phyloP scores from a whole-genome alignment of 2,329 filamentous ascomycete species.

The Lasiodiplodia theobromae region DNA sequence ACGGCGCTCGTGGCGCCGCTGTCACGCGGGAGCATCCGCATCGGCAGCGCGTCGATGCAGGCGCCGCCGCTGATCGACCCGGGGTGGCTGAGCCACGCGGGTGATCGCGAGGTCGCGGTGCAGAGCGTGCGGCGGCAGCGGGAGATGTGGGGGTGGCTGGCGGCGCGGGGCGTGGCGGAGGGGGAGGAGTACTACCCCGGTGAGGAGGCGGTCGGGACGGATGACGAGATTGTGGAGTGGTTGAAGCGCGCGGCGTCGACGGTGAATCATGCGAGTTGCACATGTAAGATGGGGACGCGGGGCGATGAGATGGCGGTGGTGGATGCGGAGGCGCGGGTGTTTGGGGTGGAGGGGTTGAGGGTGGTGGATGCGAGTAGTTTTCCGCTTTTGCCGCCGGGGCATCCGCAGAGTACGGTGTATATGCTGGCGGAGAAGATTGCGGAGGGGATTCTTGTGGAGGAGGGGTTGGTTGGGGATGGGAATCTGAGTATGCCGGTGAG shows the following conservation, averaged over 20 bases:
- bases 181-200: slow-evolving; percentile 42
- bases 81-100: slow-evolving; percentile 42
- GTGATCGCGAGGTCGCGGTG: slow-evolving; percentile 42
- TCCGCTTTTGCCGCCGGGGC: slow-evolving; percentile 40
- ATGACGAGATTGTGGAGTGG: slow-evolving; percentile 36
- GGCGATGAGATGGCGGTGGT: slow-evolving; percentile 43
- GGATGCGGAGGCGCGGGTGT: slow-evolving; percentile 43
- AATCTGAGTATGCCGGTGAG: not conserved
- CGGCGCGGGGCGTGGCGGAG: slow-evolving; percentile 35
- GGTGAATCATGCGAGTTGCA: slow-evolving; percentile 33
- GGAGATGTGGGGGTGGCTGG: slow-evolving; percentile 37
- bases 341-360: slow-evolving; percentile 38
- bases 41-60: slow-evolving; percentile 37
- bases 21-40: slow-evolving; percentile 45
- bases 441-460: slow-evolving; percentile 24
- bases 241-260: slow-evolving; percentile 30
- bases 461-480: not conserved
- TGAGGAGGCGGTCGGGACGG: slow-evolving; percentile 30
- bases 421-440: slow-evolving; percentile 32
- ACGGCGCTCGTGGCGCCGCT: slow-evolving; percentile 40
- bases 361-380: slow-evolving; percentile 41
- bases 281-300: slow-evolving; percentile 37
- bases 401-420: slow-evolving; percentile 37
- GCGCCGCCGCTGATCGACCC: slow-evolving; percentile 45
- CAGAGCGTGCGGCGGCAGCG: slow-evolving; percentile 42